Evolutionary conservation across 2,329 filamentous ascomycete genomes (phyloP).

Genomic region (Pseudogymnoascus destructans): DNA sequence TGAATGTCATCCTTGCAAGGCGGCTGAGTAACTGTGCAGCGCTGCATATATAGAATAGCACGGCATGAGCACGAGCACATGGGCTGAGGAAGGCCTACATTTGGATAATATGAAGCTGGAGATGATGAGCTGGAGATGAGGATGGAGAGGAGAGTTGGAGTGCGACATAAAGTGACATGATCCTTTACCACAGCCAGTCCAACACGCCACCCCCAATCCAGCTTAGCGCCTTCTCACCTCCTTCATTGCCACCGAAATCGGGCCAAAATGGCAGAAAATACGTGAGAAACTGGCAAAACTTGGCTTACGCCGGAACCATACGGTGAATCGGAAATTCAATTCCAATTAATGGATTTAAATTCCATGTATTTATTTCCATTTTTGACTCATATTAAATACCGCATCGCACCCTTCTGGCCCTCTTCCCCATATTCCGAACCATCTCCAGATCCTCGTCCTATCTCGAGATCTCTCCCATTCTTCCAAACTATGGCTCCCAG

Average conservation of each 20-base stretch:
- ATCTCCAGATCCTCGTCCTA: neutral
- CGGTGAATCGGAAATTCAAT: neutral
- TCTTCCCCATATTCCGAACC: neutral
- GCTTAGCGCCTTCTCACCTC: neutral
- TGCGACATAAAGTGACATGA: neutral
- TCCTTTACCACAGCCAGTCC: neutral
- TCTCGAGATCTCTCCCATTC: neutral
- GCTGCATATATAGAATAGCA: neutral
- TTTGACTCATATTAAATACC: conserved; percentile 7
- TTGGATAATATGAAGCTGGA: neutral
- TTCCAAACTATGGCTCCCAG: neutral
- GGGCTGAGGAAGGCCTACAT: conserved; percentile 1
- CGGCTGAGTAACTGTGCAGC: neutral
- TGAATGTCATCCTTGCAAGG: neutral
- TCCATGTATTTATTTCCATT: neutral
- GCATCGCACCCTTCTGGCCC: neutral
- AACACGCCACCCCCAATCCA: neutral
- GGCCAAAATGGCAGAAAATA: neutral
- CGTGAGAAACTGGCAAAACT: too few relatives aligned
- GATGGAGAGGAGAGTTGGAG: neutral
- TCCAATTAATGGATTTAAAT: neutral
- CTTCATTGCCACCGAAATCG: neutral
- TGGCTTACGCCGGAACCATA: conserved; percentile 5
- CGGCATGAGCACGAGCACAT: neutral
- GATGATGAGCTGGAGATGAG: neutral